A percentile compares a stretch with the other conserved stretches of the same genome.
Conservation (phyloP, 345 rosid species). For the Populus tremula region DNA sequence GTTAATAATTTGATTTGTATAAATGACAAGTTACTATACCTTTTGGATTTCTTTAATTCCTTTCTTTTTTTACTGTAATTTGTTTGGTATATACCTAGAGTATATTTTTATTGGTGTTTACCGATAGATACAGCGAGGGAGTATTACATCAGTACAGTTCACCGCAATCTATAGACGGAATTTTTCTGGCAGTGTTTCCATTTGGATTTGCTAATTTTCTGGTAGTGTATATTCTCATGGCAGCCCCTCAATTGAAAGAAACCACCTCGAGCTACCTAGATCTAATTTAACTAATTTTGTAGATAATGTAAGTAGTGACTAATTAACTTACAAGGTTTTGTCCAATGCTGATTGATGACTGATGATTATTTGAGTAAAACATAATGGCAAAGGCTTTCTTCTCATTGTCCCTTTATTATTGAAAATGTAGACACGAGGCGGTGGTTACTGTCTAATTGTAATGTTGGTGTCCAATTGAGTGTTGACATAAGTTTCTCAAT, state of each 20-base stretch:
- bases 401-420: constrained; percentile 32
- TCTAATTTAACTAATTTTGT: neutral
- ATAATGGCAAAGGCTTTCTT: constrained; percentile 16
- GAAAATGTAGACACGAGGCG: constrained; percentile 20
- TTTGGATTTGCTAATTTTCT: too few species aligned
- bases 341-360: neutral
- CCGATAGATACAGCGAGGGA: too few species aligned
- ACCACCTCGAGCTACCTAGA: neutral
- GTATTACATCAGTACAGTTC: too few species aligned
- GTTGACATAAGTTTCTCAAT: constrained; percentile 25
- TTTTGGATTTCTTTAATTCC: too few species aligned
- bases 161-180: accelerated
- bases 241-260: neutral
- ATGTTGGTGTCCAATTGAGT: constrained; percentile 20
- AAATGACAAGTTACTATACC: too few species aligned
- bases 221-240: constrained; percentile 3
- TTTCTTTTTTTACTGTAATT: too few species aligned
- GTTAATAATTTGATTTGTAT: too few species aligned
- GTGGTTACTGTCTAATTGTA: constrained; percentile 30
- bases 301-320: too few species aligned
- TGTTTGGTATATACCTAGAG: too few species aligned
- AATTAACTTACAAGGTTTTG: too few species aligned
- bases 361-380: neutral
- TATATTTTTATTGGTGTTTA: too few species aligned
- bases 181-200: too few species aligned